Base-by-base conservation (phyloP, 2,329 filamentous ascomycete species). In the Chaetoscypha palmicola region DNA sequence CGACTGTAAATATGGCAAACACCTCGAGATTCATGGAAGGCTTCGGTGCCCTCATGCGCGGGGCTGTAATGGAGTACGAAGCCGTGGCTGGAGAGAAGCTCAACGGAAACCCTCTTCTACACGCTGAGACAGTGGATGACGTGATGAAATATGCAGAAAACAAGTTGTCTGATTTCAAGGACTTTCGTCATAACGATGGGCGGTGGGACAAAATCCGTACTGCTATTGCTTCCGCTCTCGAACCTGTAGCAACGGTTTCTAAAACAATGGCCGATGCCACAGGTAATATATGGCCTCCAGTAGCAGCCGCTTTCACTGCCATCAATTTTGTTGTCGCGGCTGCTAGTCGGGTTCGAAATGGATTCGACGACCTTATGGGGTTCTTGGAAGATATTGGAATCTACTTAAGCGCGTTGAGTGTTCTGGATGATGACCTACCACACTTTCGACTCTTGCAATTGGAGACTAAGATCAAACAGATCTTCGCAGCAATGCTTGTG, bases 321-420 rank as follows among this genome's bases (percentile, higher is more conserved):
- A 41, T 41, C 8, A 41, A 41, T n/a, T 41, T 41, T 17, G 8
- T 41, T n/a, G 16, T 41, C 12, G 19, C 14, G 24, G 30, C 26
- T 33, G 38, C 23, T 9, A 41, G 30, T 33, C 24, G 26, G 5
- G 38, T 41, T 10, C 12, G 24, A 17, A 16, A 26, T 19, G 38
- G 30, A 17, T 41, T 32, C 19, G 38, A 41, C 26, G 30, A 33
- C n/a, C 16, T 41, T 7, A 5, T 17, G 12, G 20, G 30, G 17
- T 32, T 41, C n/a, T 11, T 41, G 14, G 38, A 32, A 32, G 38
- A 41, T 17, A 30, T 41, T 20, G 38, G 38, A 5, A 12, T 14
- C 10, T 41, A 30, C 33, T 19, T 41, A 21, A 32, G 19, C 16
- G 19, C 23, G 17, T 31, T 41, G 30, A 41, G 26, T 21, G 17